Conservation (phyloP, 1,139 yeast species). For the Pichia terricola region DNA sequence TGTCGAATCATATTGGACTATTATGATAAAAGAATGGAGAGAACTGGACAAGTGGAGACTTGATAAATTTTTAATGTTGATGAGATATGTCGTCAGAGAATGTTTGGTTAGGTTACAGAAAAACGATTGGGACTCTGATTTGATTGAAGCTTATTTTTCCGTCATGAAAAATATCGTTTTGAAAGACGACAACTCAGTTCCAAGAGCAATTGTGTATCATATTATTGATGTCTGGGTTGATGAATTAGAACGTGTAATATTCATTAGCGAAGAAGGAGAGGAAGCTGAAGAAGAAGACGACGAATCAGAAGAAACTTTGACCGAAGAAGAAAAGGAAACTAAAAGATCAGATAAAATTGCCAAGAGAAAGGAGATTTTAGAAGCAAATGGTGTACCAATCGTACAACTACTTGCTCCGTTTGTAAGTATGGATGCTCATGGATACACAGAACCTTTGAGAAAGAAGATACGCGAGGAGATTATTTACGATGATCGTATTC, state of each 20-base stretch:
- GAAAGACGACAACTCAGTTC: slow-evolving; percentile 49
- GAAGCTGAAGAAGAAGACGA: slow-evolving; percentile 26
- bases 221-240: slow-evolving; percentile 76
- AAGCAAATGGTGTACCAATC: slow-evolving; percentile 39
- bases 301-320: slow-evolving; percentile 29
- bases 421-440: slow-evolving; percentile 37
- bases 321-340: slow-evolving; percentile 15
- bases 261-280: slow-evolving; percentile 38
- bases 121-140: slow-evolving; percentile 46
- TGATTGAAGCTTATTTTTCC: slow-evolving; percentile 38
- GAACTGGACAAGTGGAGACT: slow-evolving; percentile 75
- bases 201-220: slow-evolving; percentile 78
- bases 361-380: slow-evolving; percentile 6
- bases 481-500: slow-evolving; percentile 52
- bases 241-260: slow-evolving; percentile 64
- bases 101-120: slow-evolving; percentile 47
- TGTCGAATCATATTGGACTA: slow-evolving; percentile 71
- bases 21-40: slow-evolving; percentile 78
- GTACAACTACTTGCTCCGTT: slow-evolving; percentile 49
- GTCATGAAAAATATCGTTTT: slow-evolving; percentile 32
- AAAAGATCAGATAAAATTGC: neutral
- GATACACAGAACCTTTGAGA: slow-evolving; percentile 56
- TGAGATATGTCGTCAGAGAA: slow-evolving; percentile 67
- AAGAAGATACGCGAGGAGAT: slow-evolving; percentile 58
- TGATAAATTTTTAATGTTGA: slow-evolving; percentile 74